Base-by-base conservation (phyloP, 2,329 filamentous ascomycete species). In the Aspergillus pseudoterreus region DNA sequence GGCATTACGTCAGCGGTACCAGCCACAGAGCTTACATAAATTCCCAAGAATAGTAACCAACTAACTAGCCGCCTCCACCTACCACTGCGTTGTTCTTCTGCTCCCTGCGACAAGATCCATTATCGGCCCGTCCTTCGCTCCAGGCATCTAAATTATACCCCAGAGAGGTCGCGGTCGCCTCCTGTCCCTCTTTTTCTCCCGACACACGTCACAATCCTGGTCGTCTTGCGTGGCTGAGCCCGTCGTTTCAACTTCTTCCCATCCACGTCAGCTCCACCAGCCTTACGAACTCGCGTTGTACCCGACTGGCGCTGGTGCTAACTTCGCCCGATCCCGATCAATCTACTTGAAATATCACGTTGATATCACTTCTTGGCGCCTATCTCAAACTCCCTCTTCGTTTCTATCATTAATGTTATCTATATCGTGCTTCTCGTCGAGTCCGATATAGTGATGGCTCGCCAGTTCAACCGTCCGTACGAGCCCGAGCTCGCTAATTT, bases 401-500 rank as follows among this genome's bases (percentile, higher is more conserved):
- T 10, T 21, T n/a, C 14, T 6, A 19, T 14, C 6, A 14, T 44
- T 44, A 21, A 22, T 47, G 45, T 38, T 21, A 38, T 46, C 38
- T 32, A 51, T 47, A 22, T 27, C 36, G 35, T 36, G 44, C 17
- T 41, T 15, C 30, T 27, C 35, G 47, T 22, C 42, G 30, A 49
- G 49, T 49, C 43, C 45, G 39, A 43, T 44, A 47, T 45, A 49
- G 52, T 46, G 19, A 69, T 69, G 66, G 61, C 66, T 51, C 62
- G 63, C 52, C 57, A 56, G 36, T 54, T 57, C 27, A 58, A 61
- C 49, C 54, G 53, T 49, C 55, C 60, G 36, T 63, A 63, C 38
- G 59, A 60, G 45, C 60, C 56, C 24, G 57, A 56, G 52, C 51
- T 49, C 47, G 57, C 61, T 24, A 60, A 61, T 43, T 51, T 62